These are phyloP conservation scores for Dipteronia dyeriana DNA, from an alignment of 345 rosid species.

Conservation along the genomic window DNA sequence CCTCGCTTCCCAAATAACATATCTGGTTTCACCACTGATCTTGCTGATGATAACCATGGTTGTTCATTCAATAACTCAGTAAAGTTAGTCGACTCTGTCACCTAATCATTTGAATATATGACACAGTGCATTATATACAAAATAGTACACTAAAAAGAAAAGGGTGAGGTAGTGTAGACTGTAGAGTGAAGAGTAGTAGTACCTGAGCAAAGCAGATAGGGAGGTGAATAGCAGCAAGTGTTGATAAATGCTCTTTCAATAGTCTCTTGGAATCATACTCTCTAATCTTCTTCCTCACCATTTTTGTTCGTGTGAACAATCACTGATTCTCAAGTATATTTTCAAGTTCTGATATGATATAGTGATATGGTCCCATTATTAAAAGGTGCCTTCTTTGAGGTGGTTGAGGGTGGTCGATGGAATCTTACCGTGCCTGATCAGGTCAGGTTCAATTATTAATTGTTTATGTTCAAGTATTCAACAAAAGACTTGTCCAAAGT, in stretches of 20 bases:
- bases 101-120: slow-evolving; percentile 35
- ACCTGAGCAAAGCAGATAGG: slow-evolving; percentile 75
- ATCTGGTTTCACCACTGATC: slow-evolving; percentile 89
- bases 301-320: slow-evolving; percentile 6
- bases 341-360: neutral
- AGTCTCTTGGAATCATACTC: slow-evolving; percentile 81
- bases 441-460: no score
- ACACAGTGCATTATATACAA: no score
- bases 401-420: neutral
- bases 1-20: slow-evolving; percentile 94
- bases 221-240: slow-evolving; percentile 54
- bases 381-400: neutral
- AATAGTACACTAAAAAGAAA: no score
- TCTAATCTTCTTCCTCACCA: slow-evolving; percentile 87
- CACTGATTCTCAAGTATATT: neutral
- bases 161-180: no score
- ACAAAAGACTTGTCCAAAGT: no score
- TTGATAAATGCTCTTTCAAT: slow-evolving; percentile 62
- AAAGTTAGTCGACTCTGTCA: slow-evolving; percentile 75
- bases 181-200: neutral
- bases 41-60: slow-evolving; percentile 81
- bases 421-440: no score
- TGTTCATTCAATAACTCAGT: slow-evolving; percentile 62
- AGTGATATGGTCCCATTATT: neutral
- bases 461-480: no score